Evolutionary conservation across 2,329 filamentous ascomycete species (phyloP).

Genomic region (Ceratocystis cacaofunesta): DNA sequence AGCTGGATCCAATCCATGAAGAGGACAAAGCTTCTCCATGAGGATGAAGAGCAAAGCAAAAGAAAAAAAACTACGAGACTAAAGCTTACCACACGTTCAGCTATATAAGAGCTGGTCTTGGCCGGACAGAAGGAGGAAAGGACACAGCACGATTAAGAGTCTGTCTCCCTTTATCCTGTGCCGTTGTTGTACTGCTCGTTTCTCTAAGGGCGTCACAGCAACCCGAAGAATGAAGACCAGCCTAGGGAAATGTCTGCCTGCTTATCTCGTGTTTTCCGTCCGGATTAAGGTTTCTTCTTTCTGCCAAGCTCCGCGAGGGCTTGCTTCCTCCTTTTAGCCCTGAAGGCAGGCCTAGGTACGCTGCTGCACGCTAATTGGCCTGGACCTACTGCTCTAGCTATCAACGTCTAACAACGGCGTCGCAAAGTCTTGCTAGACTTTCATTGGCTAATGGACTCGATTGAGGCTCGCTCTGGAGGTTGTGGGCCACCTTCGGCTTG

Average conservation of each 20-base stretch:
- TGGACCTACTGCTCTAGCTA: background rate
- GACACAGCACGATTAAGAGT: background rate
- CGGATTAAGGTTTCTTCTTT: background rate
- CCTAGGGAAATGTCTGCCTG: background rate
- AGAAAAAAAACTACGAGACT: background rate
- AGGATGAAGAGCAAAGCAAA: background rate
- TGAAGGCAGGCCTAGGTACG: background rate
- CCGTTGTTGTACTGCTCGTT: background rate
- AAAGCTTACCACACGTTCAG: background rate
- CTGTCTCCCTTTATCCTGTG: background rate
- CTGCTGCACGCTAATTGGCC: background rate
- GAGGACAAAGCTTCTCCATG: background rate
- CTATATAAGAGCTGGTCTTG: background rate
- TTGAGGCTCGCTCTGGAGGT: background rate
- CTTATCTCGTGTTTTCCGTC: background rate
- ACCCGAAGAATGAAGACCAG: background rate
- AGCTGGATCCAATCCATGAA: background rate
- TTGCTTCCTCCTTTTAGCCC: background rate
- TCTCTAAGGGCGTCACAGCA: background rate
- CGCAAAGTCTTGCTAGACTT: background rate
- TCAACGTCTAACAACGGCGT: background rate
- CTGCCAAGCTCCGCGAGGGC: background rate
- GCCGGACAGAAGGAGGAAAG: background rate
- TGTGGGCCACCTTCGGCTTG: background rate
- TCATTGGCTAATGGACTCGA: background rate